Evolutionary conservation across 768 basidiomycete species (phyloP).

Genomic region (Agrocybe praecox): DNA sequence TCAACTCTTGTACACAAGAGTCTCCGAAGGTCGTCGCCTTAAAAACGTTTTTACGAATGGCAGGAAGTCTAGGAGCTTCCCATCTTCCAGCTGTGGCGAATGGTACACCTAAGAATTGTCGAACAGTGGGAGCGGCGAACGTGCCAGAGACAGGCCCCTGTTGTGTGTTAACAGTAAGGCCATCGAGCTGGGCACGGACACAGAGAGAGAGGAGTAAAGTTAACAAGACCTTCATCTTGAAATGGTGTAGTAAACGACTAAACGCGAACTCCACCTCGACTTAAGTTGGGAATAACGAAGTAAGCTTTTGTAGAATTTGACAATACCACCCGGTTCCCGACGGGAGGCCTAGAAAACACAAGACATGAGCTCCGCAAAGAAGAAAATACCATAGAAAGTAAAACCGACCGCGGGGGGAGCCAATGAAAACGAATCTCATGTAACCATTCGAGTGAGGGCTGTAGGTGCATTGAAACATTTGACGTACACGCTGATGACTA

Average conservation of each 20-base stretch:
- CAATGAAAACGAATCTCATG: too few species aligned
- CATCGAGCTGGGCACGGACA: neutral
- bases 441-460: too few species aligned
- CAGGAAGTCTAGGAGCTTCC: constrained; percentile 27
- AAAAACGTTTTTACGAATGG: constrained; percentile 15
- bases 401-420: too few species aligned
- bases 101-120: constrained; percentile 35
- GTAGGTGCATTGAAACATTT: too few species aligned
- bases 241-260: neutral
- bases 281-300: too few species aligned
- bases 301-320: too few species aligned
- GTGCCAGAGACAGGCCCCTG: constrained; percentile 33
- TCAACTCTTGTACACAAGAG: constrained; percentile 28
- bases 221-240: neutral
- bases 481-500: too few species aligned
- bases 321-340: too few species aligned
- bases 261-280: too few species aligned
- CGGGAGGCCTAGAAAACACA: too few species aligned
- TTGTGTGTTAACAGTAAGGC: constrained; percentile 28
- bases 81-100: constrained; percentile 34
- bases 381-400: too few species aligned
- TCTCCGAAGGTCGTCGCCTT: constrained; percentile 29
- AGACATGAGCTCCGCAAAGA: too few species aligned
- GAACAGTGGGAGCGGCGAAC: constrained; percentile 24
- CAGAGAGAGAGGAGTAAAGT: neutral